Percentiles rank a stretch among this genome's conserved stretches.
Evolutionary conservation across 768 basidiomycete species (phyloP).

Genomic region (Termitomyces sp.): DNA sequence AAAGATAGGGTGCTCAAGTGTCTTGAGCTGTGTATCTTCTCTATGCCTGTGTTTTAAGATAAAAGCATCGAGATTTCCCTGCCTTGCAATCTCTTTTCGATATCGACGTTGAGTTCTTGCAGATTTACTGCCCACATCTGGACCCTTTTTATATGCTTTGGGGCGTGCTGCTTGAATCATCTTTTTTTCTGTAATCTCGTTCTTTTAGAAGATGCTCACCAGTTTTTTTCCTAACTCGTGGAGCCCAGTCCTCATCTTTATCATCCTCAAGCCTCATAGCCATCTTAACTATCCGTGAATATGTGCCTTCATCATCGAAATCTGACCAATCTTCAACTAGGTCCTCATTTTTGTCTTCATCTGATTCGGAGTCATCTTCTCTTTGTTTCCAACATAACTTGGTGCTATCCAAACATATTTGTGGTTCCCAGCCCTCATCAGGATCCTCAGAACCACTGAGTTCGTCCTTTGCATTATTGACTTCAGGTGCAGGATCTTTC

Average conservation of each 20-base stretch:
- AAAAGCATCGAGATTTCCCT: constrained; percentile 3
- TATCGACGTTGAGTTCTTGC: constrained; percentile 2
- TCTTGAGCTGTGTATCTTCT: background rate
- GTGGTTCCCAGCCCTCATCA: too few species aligned
- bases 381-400: too few species aligned
- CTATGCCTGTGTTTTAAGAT: background rate
- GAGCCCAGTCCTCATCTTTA: background rate
- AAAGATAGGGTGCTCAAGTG: too few species aligned
- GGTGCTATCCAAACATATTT: too few species aligned
- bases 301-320: background rate
- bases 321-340: background rate
- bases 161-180: background rate
- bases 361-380: too few species aligned
- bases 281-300: background rate
- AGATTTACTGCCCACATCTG: constrained; percentile 11
- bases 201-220: background rate
- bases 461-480: too few species aligned
- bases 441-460: too few species aligned
- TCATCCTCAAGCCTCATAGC: background rate
- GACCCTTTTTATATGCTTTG: background rate
- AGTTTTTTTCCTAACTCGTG: background rate
- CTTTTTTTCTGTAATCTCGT: background rate
- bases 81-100: background rate
- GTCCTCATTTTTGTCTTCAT: too few species aligned
- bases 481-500: too few species aligned